phyloP scores from a whole-genome alignment of 2,329 filamentous ascomycete species.

The Plectosphaerella sp. region DNA sequence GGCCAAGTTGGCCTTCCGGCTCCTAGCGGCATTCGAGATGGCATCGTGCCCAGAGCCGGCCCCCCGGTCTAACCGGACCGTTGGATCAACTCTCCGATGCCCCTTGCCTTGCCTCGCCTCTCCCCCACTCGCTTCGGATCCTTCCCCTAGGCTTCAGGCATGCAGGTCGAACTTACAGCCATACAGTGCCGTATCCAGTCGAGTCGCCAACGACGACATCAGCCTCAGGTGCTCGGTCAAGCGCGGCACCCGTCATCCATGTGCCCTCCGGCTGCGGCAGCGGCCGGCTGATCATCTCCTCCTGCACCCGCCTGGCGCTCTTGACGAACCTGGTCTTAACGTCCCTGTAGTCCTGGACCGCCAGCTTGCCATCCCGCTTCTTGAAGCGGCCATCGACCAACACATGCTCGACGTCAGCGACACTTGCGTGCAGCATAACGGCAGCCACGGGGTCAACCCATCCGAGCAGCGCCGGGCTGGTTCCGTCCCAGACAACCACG shows the following conservation, averaged over 20 bases:
- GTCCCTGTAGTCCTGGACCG: constrained; percentile 18
- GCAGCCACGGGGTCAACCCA: constrained; percentile 53
- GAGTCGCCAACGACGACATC: not conserved
- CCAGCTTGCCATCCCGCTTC: constrained; percentile 38
- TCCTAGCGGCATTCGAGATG: no score
- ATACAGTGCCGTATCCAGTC: not conserved
- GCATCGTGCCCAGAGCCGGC: no score
- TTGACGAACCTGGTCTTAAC: constrained; percentile 25
- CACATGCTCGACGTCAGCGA: constrained; percentile 47
- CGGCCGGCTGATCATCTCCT: constrained; percentile 16
- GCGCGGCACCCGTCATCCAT: constrained; percentile 9
- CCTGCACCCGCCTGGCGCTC: constrained; percentile 27
- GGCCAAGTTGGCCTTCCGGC: no score
- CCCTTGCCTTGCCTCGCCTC: no score
- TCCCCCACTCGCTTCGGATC: no score
- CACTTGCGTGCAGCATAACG: constrained; percentile 48
- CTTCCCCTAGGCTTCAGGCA: no score
- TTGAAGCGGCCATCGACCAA: constrained; percentile 42
- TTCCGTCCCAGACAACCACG: constrained; percentile 46
- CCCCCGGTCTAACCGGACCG: no score
- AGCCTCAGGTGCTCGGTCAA: not conserved
- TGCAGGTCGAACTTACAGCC: not conserved
- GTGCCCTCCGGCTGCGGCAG: constrained; percentile 19
- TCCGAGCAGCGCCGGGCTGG: constrained; percentile 43
- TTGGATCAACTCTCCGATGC: no score